Conservation (phyloP, 306 rosid species). For the Mucuna pruriens region DNA sequence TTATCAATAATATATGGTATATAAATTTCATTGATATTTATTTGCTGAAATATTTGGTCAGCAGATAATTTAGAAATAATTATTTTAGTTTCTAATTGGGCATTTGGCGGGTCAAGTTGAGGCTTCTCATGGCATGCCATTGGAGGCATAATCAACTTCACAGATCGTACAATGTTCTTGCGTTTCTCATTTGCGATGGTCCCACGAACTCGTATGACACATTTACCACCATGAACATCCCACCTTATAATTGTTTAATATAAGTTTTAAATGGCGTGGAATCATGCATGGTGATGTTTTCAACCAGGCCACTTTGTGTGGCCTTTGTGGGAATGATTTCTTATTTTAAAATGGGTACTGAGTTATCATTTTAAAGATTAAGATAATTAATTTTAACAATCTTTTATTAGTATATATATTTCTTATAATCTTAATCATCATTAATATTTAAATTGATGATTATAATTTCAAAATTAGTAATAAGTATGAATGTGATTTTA, state of each 20-base stretch:
- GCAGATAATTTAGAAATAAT: background rate
- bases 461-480: too few species aligned
- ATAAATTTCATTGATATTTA: background rate
- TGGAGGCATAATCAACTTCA: conserved; percentile 1
- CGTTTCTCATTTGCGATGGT: conserved; percentile 7
- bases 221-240: background rate
- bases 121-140: background rate
- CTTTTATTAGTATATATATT: too few species aligned
- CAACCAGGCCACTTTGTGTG: background rate
- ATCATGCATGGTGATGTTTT: conserved; percentile 24
- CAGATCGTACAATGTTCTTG: background rate
- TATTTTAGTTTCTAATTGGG: background rate
- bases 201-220: conserved; percentile 12
- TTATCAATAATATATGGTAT: too few species aligned
- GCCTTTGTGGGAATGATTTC: background rate
- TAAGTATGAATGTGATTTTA: too few species aligned
- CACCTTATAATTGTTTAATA: background rate
- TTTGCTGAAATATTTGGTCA: background rate
- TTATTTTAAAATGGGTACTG: background rate
- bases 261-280: conserved; percentile 17
- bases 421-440: too few species aligned
- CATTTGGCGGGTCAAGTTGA: background rate
- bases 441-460: too few species aligned
- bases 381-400: background rate
- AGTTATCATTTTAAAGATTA: background rate